A percentile compares a stretch with the other conserved stretches of the same genome.
Evolutionary conservation across 306 rosid genomes (phyloP).

Genomic region (Notholithocarpus densiflorus): DNA sequence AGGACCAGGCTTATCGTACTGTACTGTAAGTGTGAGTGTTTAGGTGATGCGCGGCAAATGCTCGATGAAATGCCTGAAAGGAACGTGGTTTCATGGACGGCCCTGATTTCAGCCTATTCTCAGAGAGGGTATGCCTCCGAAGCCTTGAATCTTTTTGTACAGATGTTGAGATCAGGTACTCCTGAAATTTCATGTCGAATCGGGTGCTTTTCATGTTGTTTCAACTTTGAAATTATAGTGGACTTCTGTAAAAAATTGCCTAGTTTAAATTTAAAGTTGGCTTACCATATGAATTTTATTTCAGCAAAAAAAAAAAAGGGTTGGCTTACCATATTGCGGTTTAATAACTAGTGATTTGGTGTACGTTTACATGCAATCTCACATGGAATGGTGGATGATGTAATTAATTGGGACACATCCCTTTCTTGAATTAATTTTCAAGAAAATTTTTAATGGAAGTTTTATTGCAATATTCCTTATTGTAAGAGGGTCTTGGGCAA

Average conservation of each 20-base stretch:
- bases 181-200: neutral
- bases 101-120: slow-evolving; percentile 81
- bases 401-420: neutral
- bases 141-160: slow-evolving; percentile 61
- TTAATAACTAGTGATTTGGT: too few relatives aligned
- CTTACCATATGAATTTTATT: neutral
- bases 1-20: slow-evolving; percentile 62
- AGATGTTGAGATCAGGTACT: slow-evolving; percentile 78
- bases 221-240: neutral
- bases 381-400: neutral
- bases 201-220: neutral
- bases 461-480: neutral
- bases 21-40: slow-evolving; percentile 47
- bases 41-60: slow-evolving; percentile 54
- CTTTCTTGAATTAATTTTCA: neutral
- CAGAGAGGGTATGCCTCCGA: slow-evolving; percentile 57
- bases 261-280: neutral
- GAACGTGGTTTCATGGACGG: slow-evolving; percentile 89
- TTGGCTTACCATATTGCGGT: too few relatives aligned
- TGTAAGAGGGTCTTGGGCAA: neutral
- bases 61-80: slow-evolving; percentile 69
- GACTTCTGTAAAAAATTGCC: neutral
- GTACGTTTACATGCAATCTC: neutral
- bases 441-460: neutral
- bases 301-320: too few relatives aligned